Evolutionary conservation across 768 basidiomycete species (phyloP).

Genomic region (Strobilomyces confusus): DNA sequence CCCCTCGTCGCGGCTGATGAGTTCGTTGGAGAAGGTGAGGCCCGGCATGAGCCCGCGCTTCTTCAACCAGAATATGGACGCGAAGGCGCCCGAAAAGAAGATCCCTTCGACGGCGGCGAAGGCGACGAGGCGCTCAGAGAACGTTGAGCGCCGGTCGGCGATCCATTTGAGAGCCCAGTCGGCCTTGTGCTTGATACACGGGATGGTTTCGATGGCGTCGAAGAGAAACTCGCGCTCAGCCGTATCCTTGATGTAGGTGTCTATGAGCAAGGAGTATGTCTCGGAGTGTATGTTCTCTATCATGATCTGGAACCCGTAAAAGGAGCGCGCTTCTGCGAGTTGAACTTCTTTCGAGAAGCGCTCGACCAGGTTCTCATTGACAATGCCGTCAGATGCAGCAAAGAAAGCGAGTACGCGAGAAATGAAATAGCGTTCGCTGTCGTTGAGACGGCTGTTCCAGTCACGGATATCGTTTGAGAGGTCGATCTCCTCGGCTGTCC

Average conservation of each 20-base stretch:
- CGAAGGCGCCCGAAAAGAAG: constrained; percentile 92
- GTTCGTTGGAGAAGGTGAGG: constrained; percentile 15
- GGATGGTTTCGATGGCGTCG: constrained; percentile 88
- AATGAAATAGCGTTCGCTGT: constrained; percentile 81
- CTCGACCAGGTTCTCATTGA: constrained; percentile 92
- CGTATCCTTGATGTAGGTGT: constrained; percentile 84
- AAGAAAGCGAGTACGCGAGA: constrained; percentile 93
- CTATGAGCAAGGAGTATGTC: constrained; percentile 92
- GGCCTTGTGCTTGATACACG: constrained; percentile 86
- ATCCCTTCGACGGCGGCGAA: constrained; percentile 96
- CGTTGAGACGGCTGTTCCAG: constrained; percentile 76
- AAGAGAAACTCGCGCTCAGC: constrained; percentile 74
- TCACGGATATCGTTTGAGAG: constrained; percentile 80
- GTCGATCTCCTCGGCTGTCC: constrained; percentile 91
- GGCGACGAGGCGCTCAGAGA: constrained; percentile 86
- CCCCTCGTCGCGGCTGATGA: constrained; percentile 93
- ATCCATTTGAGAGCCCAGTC: constrained; percentile 95
- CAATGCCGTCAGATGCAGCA: constrained; percentile 91
- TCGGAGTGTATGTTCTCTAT: constrained; percentile 97
- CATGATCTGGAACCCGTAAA: constrained; percentile 98
- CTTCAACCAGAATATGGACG: constrained; percentile 94
- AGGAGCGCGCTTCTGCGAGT: constrained; percentile 85
- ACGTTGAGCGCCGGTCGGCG: constrained; percentile 74
- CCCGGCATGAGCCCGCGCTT: constrained; percentile 52
- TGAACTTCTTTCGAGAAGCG: constrained; percentile 91